phyloP scores from a whole-genome alignment of 768 basidiomycete species.

The Jaapia argillacea region DNA sequence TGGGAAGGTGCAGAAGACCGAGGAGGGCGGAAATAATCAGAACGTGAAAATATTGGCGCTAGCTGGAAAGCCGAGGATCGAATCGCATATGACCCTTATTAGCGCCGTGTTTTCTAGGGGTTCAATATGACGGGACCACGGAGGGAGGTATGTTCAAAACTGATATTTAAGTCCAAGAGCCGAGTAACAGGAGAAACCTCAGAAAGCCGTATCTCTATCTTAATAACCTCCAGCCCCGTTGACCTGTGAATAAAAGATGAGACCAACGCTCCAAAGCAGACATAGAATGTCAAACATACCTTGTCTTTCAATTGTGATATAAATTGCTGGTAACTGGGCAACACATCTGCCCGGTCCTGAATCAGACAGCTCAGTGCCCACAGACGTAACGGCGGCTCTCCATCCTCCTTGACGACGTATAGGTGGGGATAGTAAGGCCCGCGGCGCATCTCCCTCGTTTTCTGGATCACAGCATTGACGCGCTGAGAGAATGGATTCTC shows the following conservation, averaged over 20 bases:
- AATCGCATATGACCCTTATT: too few relatives aligned
- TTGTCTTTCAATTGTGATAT: slow-evolving; percentile 86
- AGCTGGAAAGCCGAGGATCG: too few relatives aligned
- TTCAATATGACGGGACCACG: too few relatives aligned
- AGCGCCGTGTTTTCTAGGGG: too few relatives aligned
- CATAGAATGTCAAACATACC: slow-evolving; percentile 25
- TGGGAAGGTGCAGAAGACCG: too few relatives aligned
- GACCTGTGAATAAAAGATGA: neutral
- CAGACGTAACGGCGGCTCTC: slow-evolving; percentile 85
- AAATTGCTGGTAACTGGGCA: slow-evolving; percentile 96
- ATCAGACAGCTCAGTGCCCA: slow-evolving; percentile 95
- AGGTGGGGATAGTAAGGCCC: slow-evolving; percentile 91
- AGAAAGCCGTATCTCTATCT: neutral
- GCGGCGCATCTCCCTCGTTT: slow-evolving; percentile 88
- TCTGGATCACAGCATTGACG: slow-evolving; percentile 87
- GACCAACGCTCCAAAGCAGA: neutral
- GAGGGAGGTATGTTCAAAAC: too few relatives aligned
- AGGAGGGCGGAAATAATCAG: too few relatives aligned
- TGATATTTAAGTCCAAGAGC: too few relatives aligned
- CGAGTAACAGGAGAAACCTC: too few relatives aligned
- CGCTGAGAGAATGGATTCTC: slow-evolving; percentile 96
- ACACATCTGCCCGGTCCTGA: slow-evolving; percentile 90
- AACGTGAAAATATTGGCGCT: too few relatives aligned
- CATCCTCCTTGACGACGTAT: slow-evolving; percentile 96
- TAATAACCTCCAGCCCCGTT: neutral